These are phyloP conservation scores for Mortierella sp. DNA, from an alignment of 371 early-diverging fungal genomes.

Conservation along the genomic window DNA sequence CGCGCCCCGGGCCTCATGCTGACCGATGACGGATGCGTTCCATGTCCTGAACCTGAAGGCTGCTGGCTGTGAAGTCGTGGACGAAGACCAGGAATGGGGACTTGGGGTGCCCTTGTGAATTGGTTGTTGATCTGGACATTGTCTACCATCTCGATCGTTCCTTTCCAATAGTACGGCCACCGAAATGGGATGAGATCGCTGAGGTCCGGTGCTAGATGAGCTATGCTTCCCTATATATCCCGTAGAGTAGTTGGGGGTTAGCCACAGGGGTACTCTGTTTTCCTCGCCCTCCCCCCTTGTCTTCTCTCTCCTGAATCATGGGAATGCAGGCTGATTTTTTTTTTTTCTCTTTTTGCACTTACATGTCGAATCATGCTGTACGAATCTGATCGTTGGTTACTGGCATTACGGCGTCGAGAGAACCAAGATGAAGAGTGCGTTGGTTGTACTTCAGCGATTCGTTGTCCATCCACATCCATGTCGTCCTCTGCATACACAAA, in stretches of 20 bases:
- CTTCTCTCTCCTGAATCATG: too few relatives aligned
- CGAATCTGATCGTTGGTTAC: constrained; percentile 42
- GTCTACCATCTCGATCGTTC: constrained; percentile 53
- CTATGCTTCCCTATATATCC: constrained; percentile 46
- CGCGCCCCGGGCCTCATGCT: constrained; percentile 11
- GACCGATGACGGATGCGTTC: neutral
- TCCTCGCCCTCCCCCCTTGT: too few relatives aligned
- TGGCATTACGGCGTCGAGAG: constrained; percentile 37
- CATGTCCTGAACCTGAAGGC: constrained; percentile 1
- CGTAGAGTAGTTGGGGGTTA: too few relatives aligned
- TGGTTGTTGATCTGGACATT: constrained; percentile 55
- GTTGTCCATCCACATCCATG: constrained; percentile 56
- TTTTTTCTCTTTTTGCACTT: constrained; percentile 15
- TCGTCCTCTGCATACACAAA: constrained; percentile 69
- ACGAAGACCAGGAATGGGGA: constrained; percentile 55
- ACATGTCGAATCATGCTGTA: constrained; percentile 58
- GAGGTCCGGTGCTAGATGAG: constrained; percentile 45
- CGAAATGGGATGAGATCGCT: constrained; percentile 49
- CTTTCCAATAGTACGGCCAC: constrained; percentile 59
- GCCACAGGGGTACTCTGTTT: too few relatives aligned
- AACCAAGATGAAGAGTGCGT: constrained; percentile 36
- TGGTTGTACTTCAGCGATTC: constrained; percentile 44
- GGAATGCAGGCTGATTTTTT: too few relatives aligned
- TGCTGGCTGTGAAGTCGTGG: constrained; percentile 23
- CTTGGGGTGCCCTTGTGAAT: constrained; percentile 48